Evolutionary conservation across 768 basidiomycete genomes (phyloP), one percentile per base, ranked within the genome.

Genomic region (Lactifluus subvellereus): DNA sequence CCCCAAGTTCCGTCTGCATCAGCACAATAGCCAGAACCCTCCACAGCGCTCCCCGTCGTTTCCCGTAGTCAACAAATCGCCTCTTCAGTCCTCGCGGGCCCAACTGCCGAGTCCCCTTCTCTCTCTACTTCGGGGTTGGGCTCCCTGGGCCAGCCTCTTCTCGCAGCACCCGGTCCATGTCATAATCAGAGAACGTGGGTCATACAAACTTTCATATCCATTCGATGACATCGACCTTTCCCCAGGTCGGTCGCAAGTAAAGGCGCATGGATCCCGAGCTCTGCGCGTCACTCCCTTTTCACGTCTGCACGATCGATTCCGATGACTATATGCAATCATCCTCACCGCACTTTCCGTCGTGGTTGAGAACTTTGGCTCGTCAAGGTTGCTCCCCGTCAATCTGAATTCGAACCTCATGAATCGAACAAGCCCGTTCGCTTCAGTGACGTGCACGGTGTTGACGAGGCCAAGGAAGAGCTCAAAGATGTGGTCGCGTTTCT

Each of bases 401-500:
- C 86, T 32, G 87, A 95, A 69, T 98, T 94, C 69, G 88, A 94
- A 68, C 89, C 92, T 7, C 76, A 82, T 3, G 82, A 88, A 71
- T 90, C 87, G 35, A 91, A 90, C 69, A 79, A 68, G 27, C 67
- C 84, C 1, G 88, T 95, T 74, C 94, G 84, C 69, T 98, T 99
- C 71, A 86, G 84, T 66, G 97, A 99, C 74, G 94, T 99, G 6
- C 95, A 98, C 67, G 97, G 97, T 37, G 89, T 96, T 32, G 97
- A 98, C 68, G 97, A 99, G 75, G 97, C 91, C 40, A 98, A 98
- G 75, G 85, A 89, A 71, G 94, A 95, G 80, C 80, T 98, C 37
- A 85, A 90, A 80, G 96, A 98, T 71, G 85, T 98, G 45, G 94
- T 98, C 52, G 89, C 91, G 67, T 99, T 98, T 78, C 77, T 99